Evolutionary conservation across 106 monocot species (phyloP), one percentile per base, ranked within the genome.

Genomic region (Dendrobium chrysotoxum): DNA sequence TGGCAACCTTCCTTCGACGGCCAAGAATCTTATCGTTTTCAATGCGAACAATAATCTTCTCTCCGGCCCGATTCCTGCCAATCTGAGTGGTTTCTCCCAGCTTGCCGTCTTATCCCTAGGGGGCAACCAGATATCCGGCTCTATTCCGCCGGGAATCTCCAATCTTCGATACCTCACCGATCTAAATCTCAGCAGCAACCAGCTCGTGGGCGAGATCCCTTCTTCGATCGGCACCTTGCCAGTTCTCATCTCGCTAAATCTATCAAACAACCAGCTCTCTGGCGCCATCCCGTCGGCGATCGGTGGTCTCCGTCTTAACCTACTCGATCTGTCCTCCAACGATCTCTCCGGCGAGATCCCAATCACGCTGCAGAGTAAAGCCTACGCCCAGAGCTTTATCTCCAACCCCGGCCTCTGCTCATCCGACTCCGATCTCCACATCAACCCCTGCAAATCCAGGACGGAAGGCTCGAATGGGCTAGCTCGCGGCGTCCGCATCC

Each of bases 241-340:
- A 9, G 84, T 73, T 7, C 93, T 96, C 55, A 90, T 78, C 9
- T 57, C 80, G 1, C 81, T 96, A 7, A 92, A 94, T 53, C 88
- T 96, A 10, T 96, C 94, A 12, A 70, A 83, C 42, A 96, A 96
- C 81, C 81, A 76, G 23, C 82, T 96, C 75, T 85, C 87, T 35
- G 92, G 90, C 47, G 11, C 42, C 13, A 86, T 96, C 5, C 90
- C 92, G 3, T 0, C 81, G 17, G 47, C 10, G 9, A 26, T 93
- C 18, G 84, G 82, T 6, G 82, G 44, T 8, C 80, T 88, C 12
- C 84, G 42, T 45, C 82, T 94, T 53, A 85, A 82, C 65, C 80
- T 39, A 46, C 88, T 96, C 53, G 84, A 96, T 80, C 87, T 96
- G 80, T 94, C 94, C n/a, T 89, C 79, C 78, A 96, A 96, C 85